Evolutionary conservation across 768 basidiomycete genomes (phyloP).

Genomic region (Trametes gibbosa): DNA sequence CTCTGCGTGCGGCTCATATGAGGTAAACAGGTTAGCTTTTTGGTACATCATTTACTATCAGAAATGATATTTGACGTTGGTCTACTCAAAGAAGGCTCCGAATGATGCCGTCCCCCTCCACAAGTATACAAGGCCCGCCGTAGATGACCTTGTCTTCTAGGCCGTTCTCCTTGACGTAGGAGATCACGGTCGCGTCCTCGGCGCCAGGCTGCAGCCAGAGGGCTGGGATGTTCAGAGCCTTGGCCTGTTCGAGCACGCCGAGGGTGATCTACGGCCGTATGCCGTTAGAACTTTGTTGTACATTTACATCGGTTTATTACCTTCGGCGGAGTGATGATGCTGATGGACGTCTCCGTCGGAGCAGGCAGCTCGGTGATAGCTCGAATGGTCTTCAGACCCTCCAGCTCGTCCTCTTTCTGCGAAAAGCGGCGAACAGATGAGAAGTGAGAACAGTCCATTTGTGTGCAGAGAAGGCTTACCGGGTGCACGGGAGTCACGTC

Average conservation of each 20-base stretch:
- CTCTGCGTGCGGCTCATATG: no score
- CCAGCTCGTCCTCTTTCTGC: slow-evolving; percentile 69
- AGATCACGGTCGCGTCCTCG: slow-evolving; percentile 59
- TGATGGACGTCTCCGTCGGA: slow-evolving; percentile 69
- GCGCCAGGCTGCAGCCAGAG: slow-evolving; percentile 93
- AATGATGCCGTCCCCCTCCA: slow-evolving; percentile 62
- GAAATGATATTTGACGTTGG: no score
- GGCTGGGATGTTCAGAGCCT: slow-evolving; percentile 65
- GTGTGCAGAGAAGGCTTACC: no score
- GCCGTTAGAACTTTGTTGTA: not conserved
- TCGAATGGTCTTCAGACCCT: slow-evolving; percentile 56
- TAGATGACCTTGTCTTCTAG: slow-evolving; percentile 68
- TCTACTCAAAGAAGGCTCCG: slow-evolving; percentile 16
- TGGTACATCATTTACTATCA: not conserved
- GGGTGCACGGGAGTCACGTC: slow-evolving; percentile 74
- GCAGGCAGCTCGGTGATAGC: slow-evolving; percentile 54
- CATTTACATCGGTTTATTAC: slow-evolving; percentile 23
- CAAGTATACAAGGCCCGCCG: slow-evolving; percentile 82
- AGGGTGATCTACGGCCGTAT: slow-evolving; percentile 61
- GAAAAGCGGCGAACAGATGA: not conserved
- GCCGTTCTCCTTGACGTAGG: slow-evolving; percentile 64
- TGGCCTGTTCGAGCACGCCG: slow-evolving; percentile 60
- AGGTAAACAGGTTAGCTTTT: no score
- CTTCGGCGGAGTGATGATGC: slow-evolving; percentile 76
- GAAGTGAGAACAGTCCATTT: no score